Base-by-base conservation (phyloP, 805 yeast species). In the Pichia phayaonensis region DNA sequence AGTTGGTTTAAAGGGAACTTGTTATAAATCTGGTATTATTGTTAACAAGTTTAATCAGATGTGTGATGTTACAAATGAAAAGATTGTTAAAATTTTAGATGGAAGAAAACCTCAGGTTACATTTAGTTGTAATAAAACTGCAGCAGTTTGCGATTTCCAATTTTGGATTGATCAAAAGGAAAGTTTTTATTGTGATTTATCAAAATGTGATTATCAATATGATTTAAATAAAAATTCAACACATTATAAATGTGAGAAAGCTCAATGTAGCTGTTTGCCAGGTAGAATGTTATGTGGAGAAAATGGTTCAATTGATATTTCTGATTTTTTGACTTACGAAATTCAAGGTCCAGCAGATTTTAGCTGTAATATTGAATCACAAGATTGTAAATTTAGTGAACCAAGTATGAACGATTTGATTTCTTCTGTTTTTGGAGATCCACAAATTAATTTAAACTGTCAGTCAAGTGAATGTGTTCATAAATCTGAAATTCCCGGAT, bases 341-440 rank as follows among this genome's bases (percentile, higher is more conserved):
- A 90, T 94, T 54, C 72, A 71, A 39, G 99, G 99, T 2, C 99
- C 99, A 0, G 99, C 96, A 31, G 90, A 86, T 55, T 90, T 94
- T 61, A 70, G 80, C 4, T 94, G 99, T 69, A 87, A 89, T 64
- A 65, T 86, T 22, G 65, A 69, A 7, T 64, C 76, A 16, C 78
- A 74, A 41, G 68, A 73, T 44, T 94, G 99, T 70, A 73, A 73
- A 44, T 94, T 94, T 61, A 83, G 92, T 2, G 99, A 94, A 63
- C 98, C 99, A 43, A 83, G 94, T 49, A 92, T 94, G 97, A 87
- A 94, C 68, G 95, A 87, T 56, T 75, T 94, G 61, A 94, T 94
- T 51, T 74, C 81, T 52, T 81, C 88, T 8, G 95, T 94, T 2
- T 94, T 94, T 69, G 99, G 99, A n/a, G 99, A 94, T 63, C 87